Evolutionary conservation across 495 filamentous ascomycete genomes (phyloP).

Genomic region (Tuber indicum): DNA sequence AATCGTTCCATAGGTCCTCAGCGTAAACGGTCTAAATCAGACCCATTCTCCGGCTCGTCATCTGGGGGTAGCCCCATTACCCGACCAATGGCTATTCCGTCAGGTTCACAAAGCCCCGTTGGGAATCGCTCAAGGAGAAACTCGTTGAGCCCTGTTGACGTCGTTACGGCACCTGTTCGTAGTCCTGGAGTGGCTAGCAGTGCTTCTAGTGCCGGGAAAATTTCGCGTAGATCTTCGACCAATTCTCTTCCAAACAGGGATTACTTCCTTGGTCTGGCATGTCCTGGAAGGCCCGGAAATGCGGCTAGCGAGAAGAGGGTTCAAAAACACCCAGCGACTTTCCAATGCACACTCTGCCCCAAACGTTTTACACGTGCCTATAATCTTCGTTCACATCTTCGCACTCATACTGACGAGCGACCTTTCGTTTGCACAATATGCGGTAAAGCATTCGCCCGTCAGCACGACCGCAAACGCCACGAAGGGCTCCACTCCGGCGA

Average conservation of each 20-base stretch:
- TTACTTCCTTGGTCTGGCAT: constrained; percentile 84
- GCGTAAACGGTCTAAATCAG: constrained; percentile 61
- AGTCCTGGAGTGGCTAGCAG: constrained; percentile 56
- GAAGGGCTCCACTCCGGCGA: constrained; percentile 86
- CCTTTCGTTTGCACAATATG: constrained; percentile 95
- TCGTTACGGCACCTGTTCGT: constrained; percentile 47
- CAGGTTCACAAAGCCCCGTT: constrained; percentile 39
- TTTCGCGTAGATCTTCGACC: constrained; percentile 58
- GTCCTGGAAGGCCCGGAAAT: constrained; percentile 73
- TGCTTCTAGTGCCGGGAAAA: constrained; percentile 58
- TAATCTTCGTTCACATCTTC: constrained; percentile 83
- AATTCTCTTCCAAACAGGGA: constrained; percentile 83
- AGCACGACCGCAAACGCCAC: constrained; percentile 86
- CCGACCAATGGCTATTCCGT: constrained; percentile 45
- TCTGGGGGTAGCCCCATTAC: constrained; percentile 44
- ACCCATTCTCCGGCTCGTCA: constrained; percentile 55
- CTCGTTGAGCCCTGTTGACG: constrained; percentile 48
- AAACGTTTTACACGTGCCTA: constrained; percentile 86
- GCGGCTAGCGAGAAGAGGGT: constrained; percentile 62
- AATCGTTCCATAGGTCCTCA: constrained; percentile 53
- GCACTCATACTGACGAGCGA: constrained; percentile 86
- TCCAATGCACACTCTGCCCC: constrained; percentile 77
- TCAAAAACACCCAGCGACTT: constrained; percentile 92
- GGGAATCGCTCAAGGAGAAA: constrained; percentile 44
- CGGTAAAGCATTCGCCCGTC: constrained; percentile 91